Percentiles rank a stretch among this genome's conserved stretches.
phyloP scores from a whole-genome alignment of 257 asterid genomes.

The Eucommia ulmoides region DNA sequence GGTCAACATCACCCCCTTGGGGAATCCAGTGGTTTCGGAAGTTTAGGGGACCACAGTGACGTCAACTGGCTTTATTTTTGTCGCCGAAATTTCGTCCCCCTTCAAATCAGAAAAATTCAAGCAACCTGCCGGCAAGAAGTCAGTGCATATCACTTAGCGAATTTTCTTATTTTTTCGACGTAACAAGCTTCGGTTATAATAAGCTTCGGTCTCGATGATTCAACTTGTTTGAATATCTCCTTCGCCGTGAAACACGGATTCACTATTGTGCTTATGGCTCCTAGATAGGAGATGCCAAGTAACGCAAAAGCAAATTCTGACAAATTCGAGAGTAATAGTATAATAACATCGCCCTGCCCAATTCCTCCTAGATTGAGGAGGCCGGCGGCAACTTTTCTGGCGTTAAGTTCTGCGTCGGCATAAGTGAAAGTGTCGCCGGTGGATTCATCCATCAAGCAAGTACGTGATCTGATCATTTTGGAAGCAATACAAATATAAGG shows the following conservation, averaged over 20 bases:
- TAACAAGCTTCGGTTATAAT: slow-evolving; percentile 58
- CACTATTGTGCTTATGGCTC: slow-evolving; percentile 54
- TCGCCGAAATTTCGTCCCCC: slow-evolving; percentile 23
- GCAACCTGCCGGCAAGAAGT: slow-evolving; percentile 46
- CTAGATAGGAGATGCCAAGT: slow-evolving; percentile 68
- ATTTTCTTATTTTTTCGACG: slow-evolving; percentile 48
- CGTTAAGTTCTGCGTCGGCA: slow-evolving; percentile 40
- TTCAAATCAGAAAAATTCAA: slow-evolving; percentile 30
- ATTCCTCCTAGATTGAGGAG: slow-evolving; percentile 39
- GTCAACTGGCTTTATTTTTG: slow-evolving; percentile 33
- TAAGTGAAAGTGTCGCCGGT: slow-evolving; percentile 36
- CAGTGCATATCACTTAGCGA: slow-evolving; percentile 33
- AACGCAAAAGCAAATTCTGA: slow-evolving; percentile 67
- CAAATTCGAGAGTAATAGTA: slow-evolving; percentile 62
- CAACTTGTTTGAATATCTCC: slow-evolving; percentile 64
- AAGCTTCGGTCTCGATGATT: slow-evolving; percentile 35
- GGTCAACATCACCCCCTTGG: slow-evolving; percentile 68
- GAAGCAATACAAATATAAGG: slow-evolving; percentile 34
- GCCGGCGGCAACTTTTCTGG: slow-evolving; percentile 61
- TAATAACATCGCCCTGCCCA: slow-evolving; percentile 44
- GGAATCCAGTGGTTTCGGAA: slow-evolving; percentile 73
- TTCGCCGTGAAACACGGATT: slow-evolving; percentile 53
- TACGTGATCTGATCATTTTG: slow-evolving; percentile 32
- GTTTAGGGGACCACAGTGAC: slow-evolving; percentile 73
- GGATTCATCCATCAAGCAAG: slow-evolving; percentile 40